phyloP scores from a whole-genome alignment of 192 early-diverging fungal genomes.

The Coemansia sp. region DNA sequence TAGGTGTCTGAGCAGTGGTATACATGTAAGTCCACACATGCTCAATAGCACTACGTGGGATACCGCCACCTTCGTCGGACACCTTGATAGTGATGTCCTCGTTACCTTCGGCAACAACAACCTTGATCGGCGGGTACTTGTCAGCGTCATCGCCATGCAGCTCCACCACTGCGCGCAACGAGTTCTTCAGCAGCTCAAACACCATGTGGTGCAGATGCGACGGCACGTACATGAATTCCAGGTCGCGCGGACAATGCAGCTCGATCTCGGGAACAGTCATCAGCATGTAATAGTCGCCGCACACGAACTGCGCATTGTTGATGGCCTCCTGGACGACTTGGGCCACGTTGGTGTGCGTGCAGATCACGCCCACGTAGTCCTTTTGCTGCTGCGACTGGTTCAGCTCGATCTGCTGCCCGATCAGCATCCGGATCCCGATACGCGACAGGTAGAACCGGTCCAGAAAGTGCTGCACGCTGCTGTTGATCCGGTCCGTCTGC shows the following conservation, averaged over 20 bases:
- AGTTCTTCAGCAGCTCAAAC: slow-evolving; percentile 98
- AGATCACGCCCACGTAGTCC: slow-evolving; percentile 93
- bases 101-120: slow-evolving; percentile 84
- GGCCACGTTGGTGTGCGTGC: slow-evolving; percentile 80
- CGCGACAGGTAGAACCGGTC: slow-evolving; percentile 97
- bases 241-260: slow-evolving; percentile 69
- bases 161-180: slow-evolving; percentile 92
- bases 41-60: slow-evolving; percentile 82
- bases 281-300: slow-evolving; percentile 88
- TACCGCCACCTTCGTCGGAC: slow-evolving; percentile 93
- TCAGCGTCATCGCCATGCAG: slow-evolving; percentile 80
- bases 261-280: slow-evolving; percentile 79
- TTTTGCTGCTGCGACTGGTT: slow-evolving; percentile 60
- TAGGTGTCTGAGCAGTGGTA: slow-evolving; percentile 72
- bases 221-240: slow-evolving; percentile 96
- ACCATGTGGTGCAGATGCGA: slow-evolving; percentile 96
- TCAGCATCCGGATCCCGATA: slow-evolving; percentile 98
- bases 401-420: slow-evolving; percentile 81
- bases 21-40: slow-evolving; percentile 97
- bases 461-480: slow-evolving; percentile 84
- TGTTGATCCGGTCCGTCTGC: slow-evolving; percentile 57
- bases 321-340: slow-evolving; percentile 86
- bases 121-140: slow-evolving; percentile 89
- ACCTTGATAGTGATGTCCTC: slow-evolving; percentile 98
- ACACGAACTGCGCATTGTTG: slow-evolving; percentile 86